Evolutionary conservation across 768 basidiomycete species (phyloP).

Genomic region (Omphalotus guepiniiformis): DNA sequence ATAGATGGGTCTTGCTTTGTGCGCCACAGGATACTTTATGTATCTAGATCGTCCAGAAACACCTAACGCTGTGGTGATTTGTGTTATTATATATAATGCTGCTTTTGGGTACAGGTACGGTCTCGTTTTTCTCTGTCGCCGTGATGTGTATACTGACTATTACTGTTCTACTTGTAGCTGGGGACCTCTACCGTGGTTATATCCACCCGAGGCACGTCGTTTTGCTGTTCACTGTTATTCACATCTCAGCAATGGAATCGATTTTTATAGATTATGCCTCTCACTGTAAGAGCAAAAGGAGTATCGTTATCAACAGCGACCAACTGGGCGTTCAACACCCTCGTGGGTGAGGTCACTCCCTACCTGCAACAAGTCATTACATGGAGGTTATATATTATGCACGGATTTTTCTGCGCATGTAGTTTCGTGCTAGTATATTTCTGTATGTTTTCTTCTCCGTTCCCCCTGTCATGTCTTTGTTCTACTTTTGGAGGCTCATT

Average conservation of each 20-base stretch:
- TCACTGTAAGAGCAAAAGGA: slow-evolving; percentile 87
- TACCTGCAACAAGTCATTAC: slow-evolving; percentile 80
- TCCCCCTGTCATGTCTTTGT: not conserved
- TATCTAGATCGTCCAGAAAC: slow-evolving; percentile 83
- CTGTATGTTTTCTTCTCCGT: slow-evolving; percentile 42
- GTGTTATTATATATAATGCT: slow-evolving; percentile 91
- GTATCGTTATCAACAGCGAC: slow-evolving; percentile 93
- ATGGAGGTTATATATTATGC: slow-evolving; percentile 95
- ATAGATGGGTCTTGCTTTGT: slow-evolving; percentile 79
- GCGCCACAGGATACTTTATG: slow-evolving; percentile 94
- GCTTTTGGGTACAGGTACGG: slow-evolving; percentile 84
- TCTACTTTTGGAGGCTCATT: not conserved
- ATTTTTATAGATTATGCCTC: slow-evolving; percentile 85
- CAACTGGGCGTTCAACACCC: slow-evolving; percentile 81
- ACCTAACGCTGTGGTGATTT: slow-evolving; percentile 81
- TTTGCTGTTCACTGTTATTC: not conserved
- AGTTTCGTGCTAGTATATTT: slow-evolving; percentile 86
- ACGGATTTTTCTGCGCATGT: slow-evolving; percentile 85
- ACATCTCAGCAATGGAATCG: slow-evolving; percentile 7
- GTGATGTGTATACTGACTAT: not conserved
- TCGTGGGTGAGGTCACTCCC: slow-evolving; percentile 87
- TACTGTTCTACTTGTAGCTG: slow-evolving; percentile 43
- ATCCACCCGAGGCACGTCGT: slow-evolving; percentile 67
- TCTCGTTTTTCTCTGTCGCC: not conserved
- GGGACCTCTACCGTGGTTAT: slow-evolving; percentile 88